Base-by-base conservation (phyloP, 202 grass and related monocot genomes). In the Elaeis oleifera region DNA sequence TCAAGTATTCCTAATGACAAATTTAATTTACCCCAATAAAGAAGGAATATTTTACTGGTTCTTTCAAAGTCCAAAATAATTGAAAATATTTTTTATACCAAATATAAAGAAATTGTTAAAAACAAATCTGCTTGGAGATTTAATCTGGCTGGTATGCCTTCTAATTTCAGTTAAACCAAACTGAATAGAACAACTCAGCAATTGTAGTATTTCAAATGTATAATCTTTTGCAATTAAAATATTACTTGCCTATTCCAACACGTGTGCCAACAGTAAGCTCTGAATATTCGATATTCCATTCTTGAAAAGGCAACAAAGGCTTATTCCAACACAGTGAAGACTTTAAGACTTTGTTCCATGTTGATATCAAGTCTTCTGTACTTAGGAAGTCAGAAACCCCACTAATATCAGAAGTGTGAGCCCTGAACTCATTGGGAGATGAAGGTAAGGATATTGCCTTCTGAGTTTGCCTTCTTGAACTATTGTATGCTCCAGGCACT, bases 211-310 rank as follows among this genome's bases (percentile, higher is more conserved):
- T 44, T 44, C 11, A 44, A 44, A 13, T 2, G 9, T 44, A 44
- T 44, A 44, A 44, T 44, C 3, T 9, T 44, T 44, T 14, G 36
- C 36, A 44, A 44, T n/a, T 44, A 56, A 76, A 76, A 49, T 8
- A 53, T 18, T 26, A 85, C 86, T 75, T 97, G 71, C 92, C 88
- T 97, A 92, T 86, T 69, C 92, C 92, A 50, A 97, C 92, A 63
- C 92, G 92, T 56, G 80, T 92, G 60, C 92, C 92, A 80, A 97
- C 88, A 73, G 74, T 86, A 63, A 97, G 79, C 77, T 97, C 92
- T 70, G 92, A 92, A 63, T 82, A 97, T 53, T 89, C 88, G 59
- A 97, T 89, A 71, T 72, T 63, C 84, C 92, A 97, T 78, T 92
- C 88, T 76, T 97, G 79, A 61, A 82, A 97, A 58, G 88, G 92